Percentiles rank a stretch among this genome's conserved stretches.
phyloP scores from a whole-genome alignment of 495 filamentous ascomycete genomes.

The Penicillium roqueforti region DNA sequence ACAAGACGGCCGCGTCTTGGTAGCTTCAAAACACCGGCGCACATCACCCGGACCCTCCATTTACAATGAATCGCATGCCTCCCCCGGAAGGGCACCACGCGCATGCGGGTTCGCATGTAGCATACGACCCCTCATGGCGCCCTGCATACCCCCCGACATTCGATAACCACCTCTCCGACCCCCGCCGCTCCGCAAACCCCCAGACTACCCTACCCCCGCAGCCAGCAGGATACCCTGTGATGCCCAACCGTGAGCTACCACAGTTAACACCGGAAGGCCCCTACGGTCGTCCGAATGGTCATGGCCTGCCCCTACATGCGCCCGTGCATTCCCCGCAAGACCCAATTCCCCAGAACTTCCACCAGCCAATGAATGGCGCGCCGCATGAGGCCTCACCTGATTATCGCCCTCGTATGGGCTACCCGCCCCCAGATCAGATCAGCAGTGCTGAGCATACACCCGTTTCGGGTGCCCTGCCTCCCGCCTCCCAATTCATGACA shows the following conservation, averaged over 20 bases:
- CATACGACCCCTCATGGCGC: conserved; percentile 38
- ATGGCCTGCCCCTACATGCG: conserved; percentile 32
- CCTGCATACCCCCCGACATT: conserved; percentile 29
- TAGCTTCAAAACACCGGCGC: conserved; percentile 1
- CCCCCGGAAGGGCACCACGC: conserved; percentile 29
- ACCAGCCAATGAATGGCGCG: conserved; percentile 33
- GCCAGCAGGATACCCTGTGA: conserved; percentile 26
- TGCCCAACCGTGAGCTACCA: conserved; percentile 39
- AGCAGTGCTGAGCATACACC: conserved; percentile 28
- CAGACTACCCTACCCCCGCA: conserved; percentile 28
- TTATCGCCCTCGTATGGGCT: conserved; percentile 36
- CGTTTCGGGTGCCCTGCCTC: conserved; percentile 20
- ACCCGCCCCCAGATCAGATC: conserved; percentile 27
- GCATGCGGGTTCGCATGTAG: conserved; percentile 23
- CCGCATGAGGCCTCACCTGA: conserved; percentile 37
- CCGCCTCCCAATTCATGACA: conserved; percentile 30
- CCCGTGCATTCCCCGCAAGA: conserved; percentile 29
- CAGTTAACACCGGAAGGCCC: conserved; percentile 36
- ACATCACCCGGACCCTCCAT: conserved; percentile 11
- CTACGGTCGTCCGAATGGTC: conserved; percentile 33
- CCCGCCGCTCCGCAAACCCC: conserved; percentile 30
- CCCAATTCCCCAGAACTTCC: conserved; percentile 24
- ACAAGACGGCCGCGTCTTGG: background rate
- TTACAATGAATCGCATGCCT: conserved; percentile 36
- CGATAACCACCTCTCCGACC: conserved; percentile 30